Evolutionary conservation across 2,329 filamentous ascomycete genomes (phyloP).

Genomic region (Aspergillus jensenii): DNA sequence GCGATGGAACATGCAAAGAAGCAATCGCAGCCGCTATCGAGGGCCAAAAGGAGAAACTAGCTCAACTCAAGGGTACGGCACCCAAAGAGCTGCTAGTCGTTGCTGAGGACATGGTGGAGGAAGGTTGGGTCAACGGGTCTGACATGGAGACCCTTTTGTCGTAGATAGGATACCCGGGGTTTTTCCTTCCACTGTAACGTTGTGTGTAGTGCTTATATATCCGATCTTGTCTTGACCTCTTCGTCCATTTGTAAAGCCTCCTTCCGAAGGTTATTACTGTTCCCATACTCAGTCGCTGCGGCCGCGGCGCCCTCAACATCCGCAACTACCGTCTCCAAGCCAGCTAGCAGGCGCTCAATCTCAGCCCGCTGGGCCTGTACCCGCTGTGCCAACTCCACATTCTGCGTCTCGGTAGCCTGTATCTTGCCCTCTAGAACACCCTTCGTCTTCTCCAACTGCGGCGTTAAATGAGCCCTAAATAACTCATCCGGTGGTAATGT

Average conservation of each 20-base stretch:
- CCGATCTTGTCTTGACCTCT: conserved; percentile 35
- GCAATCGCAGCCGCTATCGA: conserved; percentile 49
- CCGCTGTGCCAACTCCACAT: conserved; percentile 52
- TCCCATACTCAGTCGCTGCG: conserved; percentile 41
- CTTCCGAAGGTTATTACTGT: conserved; percentile 38
- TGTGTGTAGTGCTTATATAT: conserved; percentile 20
- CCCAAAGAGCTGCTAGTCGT: conserved; percentile 43
- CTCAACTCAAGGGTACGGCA: conserved; percentile 33
- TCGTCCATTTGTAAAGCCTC: conserved; percentile 46
- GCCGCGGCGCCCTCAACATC: conserved; percentile 56
- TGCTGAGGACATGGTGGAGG: conserved; percentile 54
- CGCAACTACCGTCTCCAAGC: conserved; percentile 56
- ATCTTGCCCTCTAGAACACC: conserved; percentile 52
- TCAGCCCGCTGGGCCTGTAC: conserved; percentile 57
- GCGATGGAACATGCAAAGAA: conserved; percentile 49
- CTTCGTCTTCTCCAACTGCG: conserved; percentile 54
- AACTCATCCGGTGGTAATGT: conserved; percentile 57
- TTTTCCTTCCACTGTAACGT: neutral
- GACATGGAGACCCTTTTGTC: conserved; percentile 34
- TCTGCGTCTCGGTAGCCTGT: conserved; percentile 51
- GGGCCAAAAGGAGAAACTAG: conserved; percentile 41
- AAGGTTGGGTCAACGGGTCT: conserved; percentile 46
- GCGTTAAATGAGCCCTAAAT: conserved; percentile 59
- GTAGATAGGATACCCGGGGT: conserved; percentile 17
- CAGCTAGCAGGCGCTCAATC: conserved; percentile 55